These are phyloP conservation scores for Epichloe brachyelytri DNA, from an alignment of 2,329 filamentous ascomycete species.

Conservation along the genomic window DNA sequence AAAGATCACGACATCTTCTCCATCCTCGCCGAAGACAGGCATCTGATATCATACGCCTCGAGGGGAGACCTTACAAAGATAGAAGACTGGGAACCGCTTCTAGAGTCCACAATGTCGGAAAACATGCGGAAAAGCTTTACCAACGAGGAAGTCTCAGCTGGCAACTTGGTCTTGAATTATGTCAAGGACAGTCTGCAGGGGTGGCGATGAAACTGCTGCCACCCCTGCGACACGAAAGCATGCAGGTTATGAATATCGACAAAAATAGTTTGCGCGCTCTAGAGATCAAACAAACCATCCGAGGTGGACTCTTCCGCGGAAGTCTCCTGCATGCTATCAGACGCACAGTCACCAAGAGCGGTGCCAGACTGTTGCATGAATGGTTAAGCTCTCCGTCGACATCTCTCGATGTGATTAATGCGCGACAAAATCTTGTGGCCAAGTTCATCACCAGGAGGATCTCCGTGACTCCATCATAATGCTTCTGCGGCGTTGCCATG, in stretches of 20 bases:
- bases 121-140: constrained; percentile 46
- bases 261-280: constrained; percentile 81
- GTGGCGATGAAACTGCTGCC: constrained; percentile 71
- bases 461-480: constrained; percentile 57
- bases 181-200: constrained; percentile 64
- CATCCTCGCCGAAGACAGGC: constrained; percentile 61
- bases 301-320: constrained; percentile 65
- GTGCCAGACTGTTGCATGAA: constrained; percentile 68
- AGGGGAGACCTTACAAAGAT: constrained; percentile 33
- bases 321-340: constrained; percentile 84
- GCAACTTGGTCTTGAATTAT: constrained; percentile 72
- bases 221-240: constrained; percentile 58
- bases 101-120: constrained; percentile 57
- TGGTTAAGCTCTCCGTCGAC: constrained; percentile 87
- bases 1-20: constrained; percentile 49
- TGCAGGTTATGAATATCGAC: constrained; percentile 81
- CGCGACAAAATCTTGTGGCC: constrained; percentile 69
- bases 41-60: constrained; percentile 61
- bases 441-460: constrained; percentile 54
- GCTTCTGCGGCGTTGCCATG: constrained; percentile 62
- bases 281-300: constrained; percentile 77
- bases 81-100: constrained; percentile 58
- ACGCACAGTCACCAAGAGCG: constrained; percentile 82
- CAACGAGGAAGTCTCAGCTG: constrained; percentile 58
- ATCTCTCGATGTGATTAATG: constrained; percentile 65